These are phyloP conservation scores for Hemerocallis citrina DNA, from an alignment of 106 monocot genomes.

Conservation along the genomic window DNA sequence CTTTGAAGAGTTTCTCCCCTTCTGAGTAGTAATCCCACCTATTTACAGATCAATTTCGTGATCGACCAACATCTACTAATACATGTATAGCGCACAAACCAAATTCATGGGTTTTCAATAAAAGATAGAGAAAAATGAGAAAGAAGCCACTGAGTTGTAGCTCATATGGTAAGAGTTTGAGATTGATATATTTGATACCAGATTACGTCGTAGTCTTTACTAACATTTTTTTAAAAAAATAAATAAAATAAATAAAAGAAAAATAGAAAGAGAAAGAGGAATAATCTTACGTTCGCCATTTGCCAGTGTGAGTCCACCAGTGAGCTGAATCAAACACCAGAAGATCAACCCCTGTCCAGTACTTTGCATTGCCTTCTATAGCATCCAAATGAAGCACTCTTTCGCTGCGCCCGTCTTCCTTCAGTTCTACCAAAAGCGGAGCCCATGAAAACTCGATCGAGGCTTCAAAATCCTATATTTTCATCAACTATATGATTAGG, in stretches of 20 bases:
- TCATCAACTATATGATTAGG: too few relatives aligned
- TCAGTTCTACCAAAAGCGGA: constrained; percentile 36
- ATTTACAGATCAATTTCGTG: not conserved
- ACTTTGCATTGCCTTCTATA: constrained; percentile 52
- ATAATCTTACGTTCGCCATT: constrained; percentile 42
- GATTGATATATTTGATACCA: too few relatives aligned
- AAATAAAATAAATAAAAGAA: too few relatives aligned
- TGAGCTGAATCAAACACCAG: constrained; percentile 70
- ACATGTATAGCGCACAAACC: too few relatives aligned
- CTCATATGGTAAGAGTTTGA: too few relatives aligned
- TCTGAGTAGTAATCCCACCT: constrained; percentile 54
- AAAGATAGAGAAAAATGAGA: too few relatives aligned
- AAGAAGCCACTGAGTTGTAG: too few relatives aligned
- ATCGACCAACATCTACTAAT: too few relatives aligned
- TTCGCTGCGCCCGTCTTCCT: constrained; percentile 14
- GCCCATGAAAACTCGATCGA: constrained; percentile 44
- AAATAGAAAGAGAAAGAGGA: not conserved
- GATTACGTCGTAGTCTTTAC: too few relatives aligned
- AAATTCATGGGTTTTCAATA: too few relatives aligned
- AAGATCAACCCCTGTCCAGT: constrained; percentile 41
- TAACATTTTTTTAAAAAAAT: not conserved
- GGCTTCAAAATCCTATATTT: constrained; percentile 25
- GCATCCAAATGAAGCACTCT: constrained; percentile 37
- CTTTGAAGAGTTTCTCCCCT: constrained; percentile 23
- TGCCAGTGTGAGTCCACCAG: constrained; percentile 70